Conservation (phyloP, 2,329 filamentous ascomycete genomes). For the Microdochium nivale region DNA sequence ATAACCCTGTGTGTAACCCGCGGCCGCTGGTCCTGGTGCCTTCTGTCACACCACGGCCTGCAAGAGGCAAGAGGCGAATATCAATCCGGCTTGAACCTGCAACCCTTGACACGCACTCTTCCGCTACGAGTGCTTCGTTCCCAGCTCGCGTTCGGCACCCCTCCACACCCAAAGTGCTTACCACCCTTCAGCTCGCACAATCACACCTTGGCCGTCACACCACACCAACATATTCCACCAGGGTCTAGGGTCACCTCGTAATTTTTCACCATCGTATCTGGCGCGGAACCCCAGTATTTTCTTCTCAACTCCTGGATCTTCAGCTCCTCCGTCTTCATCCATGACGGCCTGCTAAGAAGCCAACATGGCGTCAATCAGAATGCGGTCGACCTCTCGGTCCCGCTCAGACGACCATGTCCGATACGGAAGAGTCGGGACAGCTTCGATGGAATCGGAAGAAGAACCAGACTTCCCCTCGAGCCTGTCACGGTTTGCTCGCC, state of each 20-base stretch:
- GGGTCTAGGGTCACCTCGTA: too few species aligned
- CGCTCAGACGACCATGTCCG: not conserved
- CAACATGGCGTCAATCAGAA: not conserved
- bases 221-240: not conserved
- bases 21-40: too few species aligned
- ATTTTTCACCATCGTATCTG: too few species aligned
- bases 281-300: too few species aligned
- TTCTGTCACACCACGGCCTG: too few species aligned
- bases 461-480: not conserved
- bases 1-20: too few species aligned
- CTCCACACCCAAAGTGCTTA: not conserved
- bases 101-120: too few species aligned
- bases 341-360: not conserved
- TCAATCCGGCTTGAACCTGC: too few species aligned
- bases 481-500: not conserved
- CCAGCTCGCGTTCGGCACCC: not conserved
- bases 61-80: too few species aligned
- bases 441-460: not conserved
- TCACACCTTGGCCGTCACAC: not conserved
- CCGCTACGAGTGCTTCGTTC: too few species aligned
- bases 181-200: not conserved
- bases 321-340: not conserved
- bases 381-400: not conserved
- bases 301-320: too few species aligned
- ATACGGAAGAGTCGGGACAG: not conserved